These are phyloP conservation scores for Naganishia kalamii DNA, from an alignment of 768 basidiomycete species.

Conservation along the genomic window DNA sequence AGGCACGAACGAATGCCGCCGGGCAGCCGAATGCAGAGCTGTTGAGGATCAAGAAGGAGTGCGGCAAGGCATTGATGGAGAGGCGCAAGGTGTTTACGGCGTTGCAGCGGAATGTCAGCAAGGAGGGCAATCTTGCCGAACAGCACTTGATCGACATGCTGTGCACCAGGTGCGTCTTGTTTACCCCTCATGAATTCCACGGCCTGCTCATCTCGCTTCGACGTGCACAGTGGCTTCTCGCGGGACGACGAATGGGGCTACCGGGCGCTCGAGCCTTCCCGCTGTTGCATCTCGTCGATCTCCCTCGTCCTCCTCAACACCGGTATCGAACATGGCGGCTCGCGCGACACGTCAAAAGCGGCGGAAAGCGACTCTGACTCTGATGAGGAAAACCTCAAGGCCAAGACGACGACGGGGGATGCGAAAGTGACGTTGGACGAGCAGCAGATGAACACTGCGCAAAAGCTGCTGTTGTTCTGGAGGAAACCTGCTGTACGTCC, in stretches of 20 bases:
- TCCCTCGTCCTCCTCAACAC: conserved; percentile 96
- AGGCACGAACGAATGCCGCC: conserved; percentile 53
- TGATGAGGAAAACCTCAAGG: conserved; percentile 18
- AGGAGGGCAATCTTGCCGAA: conserved; percentile 97
- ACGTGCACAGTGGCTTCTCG: conserved; percentile 71
- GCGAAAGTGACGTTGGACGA: conserved; percentile 73
- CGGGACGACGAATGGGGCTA: conserved; percentile 98
- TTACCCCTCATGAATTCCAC: no score
- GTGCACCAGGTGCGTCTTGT: conserved; percentile 78
- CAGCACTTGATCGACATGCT: conserved; percentile 99
- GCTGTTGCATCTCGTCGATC: conserved; percentile 97
- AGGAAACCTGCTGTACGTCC: conserved; percentile 94
- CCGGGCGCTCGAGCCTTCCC: conserved; percentile 86
- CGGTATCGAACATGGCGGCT: conserved; percentile 65
- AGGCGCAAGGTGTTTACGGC: conserved; percentile 94
- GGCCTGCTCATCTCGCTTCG: not conserved
- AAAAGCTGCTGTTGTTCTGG: conserved; percentile 96
- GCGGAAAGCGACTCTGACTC: conserved; percentile 1
- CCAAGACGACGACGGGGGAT: conserved; percentile 15
- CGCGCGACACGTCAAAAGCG: not conserved
- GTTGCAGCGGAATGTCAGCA: conserved; percentile 95
- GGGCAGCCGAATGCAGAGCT: conserved; percentile 74
- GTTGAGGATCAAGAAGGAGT: conserved; percentile 73
- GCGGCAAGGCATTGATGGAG: conserved; percentile 79
- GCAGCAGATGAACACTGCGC: conserved; percentile 90